Percentiles rank a stretch among this genome's conserved stretches.
These are phyloP conservation scores for Poronia punctata DNA, from an alignment of 495 filamentous ascomycete species.

Conservation along the genomic window DNA sequence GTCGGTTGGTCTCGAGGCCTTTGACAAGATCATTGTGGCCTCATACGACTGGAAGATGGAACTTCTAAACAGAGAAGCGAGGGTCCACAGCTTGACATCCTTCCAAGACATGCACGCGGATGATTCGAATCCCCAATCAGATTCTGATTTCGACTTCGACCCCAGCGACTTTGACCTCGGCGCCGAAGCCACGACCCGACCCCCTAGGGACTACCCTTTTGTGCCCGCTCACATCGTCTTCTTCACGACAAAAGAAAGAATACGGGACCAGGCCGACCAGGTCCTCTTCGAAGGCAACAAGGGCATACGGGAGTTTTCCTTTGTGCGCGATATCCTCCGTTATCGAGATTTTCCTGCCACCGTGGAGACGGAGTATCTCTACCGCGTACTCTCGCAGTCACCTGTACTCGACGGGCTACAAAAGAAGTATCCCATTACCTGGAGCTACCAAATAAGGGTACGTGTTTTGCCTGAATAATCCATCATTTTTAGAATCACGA, in stretches of 20 bases:
- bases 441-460: conserved; percentile 17
- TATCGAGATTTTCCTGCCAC: conserved; percentile 3
- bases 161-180: conserved; percentile 9
- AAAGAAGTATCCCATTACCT: conserved; percentile 11
- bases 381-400: conserved; percentile 16
- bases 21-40: conserved; percentile 22
- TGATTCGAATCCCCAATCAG: no score
- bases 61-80: neutral
- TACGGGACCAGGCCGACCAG: no score
- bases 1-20: conserved; percentile 12
- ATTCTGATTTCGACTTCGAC: no score
- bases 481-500: neutral
- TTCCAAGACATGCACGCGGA: neutral
- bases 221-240: no score
- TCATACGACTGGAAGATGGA: conserved; percentile 10
- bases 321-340: conserved; percentile 11
- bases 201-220: no score
- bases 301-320: conserved; percentile 15
- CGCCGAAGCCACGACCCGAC: conserved; percentile 6
- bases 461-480: conserved; percentile 1
- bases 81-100: conserved; percentile 5
- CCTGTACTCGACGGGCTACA: conserved; percentile 5
- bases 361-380: conserved; percentile 13
- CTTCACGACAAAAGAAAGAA: conserved; percentile 11
- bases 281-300: neutral